phyloP scores from a whole-genome alignment of 176 grass and related monocot species.

The Musa beccarii region DNA sequence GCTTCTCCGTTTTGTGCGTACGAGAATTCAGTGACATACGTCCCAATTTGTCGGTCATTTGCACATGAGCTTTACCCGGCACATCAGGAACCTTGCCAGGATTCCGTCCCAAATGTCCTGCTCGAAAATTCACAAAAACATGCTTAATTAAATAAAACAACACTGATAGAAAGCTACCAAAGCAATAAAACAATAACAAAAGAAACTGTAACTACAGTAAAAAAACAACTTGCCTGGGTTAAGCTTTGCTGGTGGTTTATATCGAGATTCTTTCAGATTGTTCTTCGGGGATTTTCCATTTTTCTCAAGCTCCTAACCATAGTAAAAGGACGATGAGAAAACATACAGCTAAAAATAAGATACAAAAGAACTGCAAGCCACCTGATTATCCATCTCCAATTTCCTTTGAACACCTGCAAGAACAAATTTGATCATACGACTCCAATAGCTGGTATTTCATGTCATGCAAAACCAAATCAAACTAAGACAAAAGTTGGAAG shows the following conservation, averaged over 20 bases:
- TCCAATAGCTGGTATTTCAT: background rate
- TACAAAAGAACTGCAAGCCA: background rate
- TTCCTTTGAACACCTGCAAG: slow-evolving; percentile 81
- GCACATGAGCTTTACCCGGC: background rate
- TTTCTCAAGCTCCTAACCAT: slow-evolving; percentile 38
- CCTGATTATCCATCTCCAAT: slow-evolving; percentile 70
- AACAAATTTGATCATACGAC: background rate
- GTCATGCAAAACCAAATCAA: too few species aligned
- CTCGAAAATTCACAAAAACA: background rate
- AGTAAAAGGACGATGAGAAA: background rate
- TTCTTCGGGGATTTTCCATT: slow-evolving; percentile 43
- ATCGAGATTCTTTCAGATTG: slow-evolving; percentile 38
- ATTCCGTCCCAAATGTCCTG: slow-evolving; percentile 27
- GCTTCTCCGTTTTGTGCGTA: slow-evolving; percentile 24
- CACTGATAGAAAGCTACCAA: background rate
- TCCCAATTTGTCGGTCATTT: slow-evolving; percentile 46
- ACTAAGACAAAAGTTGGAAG: too few species aligned
- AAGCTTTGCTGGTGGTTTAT: slow-evolving; percentile 47
- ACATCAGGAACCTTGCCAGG: slow-evolving; percentile 41
- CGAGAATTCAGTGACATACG: slow-evolving; percentile 48
- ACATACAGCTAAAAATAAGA: background rate
- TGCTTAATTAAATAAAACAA: too few species aligned
- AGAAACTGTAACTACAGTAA: too few species aligned
- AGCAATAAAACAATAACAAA: background rate
- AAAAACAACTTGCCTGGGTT: slow-evolving; percentile 45